These are phyloP conservation scores for Fusarium incarnatum DNA, from an alignment of 2,329 filamentous ascomycete genomes.

Conservation along the genomic window DNA sequence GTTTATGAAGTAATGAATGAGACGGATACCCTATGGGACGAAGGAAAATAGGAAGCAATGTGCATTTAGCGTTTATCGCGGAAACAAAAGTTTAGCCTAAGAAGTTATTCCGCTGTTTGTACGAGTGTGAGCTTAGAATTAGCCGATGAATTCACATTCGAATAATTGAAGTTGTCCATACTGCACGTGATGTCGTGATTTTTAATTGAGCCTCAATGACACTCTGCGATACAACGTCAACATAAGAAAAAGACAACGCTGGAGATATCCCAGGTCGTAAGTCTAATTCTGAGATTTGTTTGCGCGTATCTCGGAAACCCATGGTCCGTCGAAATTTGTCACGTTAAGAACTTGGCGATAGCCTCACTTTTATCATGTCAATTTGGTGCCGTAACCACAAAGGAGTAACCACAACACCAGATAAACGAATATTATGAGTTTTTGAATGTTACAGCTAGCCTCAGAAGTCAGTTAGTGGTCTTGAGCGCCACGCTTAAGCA, in stretches of 20 bases:
- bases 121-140: not conserved
- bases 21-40: conserved; percentile 28
- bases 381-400: not conserved
- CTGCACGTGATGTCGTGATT: not conserved
- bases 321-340: not conserved
- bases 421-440: not conserved
- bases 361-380: not conserved
- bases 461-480: not conserved
- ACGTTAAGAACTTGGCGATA: not conserved
- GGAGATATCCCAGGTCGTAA: rapidly evolving
- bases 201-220: not conserved
- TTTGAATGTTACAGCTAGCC: not conserved
- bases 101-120: not conserved
- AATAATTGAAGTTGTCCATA: not conserved
- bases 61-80: conserved; percentile 31
- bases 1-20: conserved; percentile 24
- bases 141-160: not conserved
- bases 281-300: not conserved
- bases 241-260: rapidly evolving
- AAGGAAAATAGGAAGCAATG: not conserved
- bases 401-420: not conserved
- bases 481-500: not conserved
- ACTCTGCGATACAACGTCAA: not conserved
- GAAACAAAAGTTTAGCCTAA: not conserved
- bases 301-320: not conserved